phyloP scores from a whole-genome alignment of 441 rosid species.

The Metrosideros polymorpha region DNA sequence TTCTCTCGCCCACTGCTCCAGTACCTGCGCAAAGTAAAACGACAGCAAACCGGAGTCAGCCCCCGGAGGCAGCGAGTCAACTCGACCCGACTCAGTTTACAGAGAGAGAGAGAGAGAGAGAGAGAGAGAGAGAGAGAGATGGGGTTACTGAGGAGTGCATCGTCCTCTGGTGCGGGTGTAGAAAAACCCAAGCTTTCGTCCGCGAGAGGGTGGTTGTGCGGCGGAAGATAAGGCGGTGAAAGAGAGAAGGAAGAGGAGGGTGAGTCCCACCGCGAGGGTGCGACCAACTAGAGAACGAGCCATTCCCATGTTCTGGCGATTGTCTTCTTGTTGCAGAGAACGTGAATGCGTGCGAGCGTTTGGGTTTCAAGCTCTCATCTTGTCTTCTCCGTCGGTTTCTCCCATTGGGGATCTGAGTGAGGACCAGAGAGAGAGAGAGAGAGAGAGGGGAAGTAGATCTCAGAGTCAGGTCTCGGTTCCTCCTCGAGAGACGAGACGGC shows the following conservation, averaged over 20 bases:
- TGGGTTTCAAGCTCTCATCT: not conserved
- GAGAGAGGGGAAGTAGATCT: not conserved
- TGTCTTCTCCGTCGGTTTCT: not conserved
- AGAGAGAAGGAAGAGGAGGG: conserved; percentile 19
- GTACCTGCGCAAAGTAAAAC: conserved; percentile 28
- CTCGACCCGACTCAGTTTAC: not conserved
- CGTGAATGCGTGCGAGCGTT: not conserved
- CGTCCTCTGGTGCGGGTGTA: conserved; percentile 61
- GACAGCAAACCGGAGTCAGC: not conserved
- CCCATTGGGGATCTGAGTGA: not conserved
- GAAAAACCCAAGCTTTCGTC: conserved; percentile 35
- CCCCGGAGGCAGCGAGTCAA: not conserved
- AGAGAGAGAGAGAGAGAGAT: not conserved
- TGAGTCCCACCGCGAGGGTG: not conserved
- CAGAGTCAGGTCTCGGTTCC: not conserved
- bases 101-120: not conserved
- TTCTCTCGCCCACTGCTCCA: conserved; percentile 74
- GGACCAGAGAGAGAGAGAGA: not conserved
- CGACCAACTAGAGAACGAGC: not conserved
- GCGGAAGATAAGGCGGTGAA: conserved; percentile 11
- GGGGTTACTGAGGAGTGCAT: conserved; percentile 77
- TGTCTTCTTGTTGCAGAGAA: not conserved
- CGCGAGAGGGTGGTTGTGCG: conserved; percentile 6
- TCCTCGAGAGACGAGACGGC: not conserved
- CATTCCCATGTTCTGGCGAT: not conserved